Conservation (phyloP, 441 rosid species). For the Isatis lusitanica region DNA sequence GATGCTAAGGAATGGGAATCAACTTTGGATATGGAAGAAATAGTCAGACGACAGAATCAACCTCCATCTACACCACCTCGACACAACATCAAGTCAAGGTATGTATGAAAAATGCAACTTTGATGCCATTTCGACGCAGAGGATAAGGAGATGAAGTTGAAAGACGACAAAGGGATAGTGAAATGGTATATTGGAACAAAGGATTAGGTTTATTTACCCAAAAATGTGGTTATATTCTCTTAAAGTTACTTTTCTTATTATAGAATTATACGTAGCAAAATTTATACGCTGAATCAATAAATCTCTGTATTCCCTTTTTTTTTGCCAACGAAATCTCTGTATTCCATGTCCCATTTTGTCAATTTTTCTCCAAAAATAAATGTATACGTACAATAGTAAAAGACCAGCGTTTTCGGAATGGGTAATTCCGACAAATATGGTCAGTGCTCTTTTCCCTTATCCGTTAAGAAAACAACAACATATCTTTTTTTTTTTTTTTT, state of each 20-base stretch:
- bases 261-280: no score
- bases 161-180: neutral
- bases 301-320: no score
- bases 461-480: conserved; percentile 5
- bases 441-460: neutral
- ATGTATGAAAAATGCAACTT: neutral
- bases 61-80: neutral
- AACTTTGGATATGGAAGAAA: neutral
- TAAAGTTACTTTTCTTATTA: no score
- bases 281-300: neutral
- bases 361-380: no score
- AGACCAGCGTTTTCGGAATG: neutral
- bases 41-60: neutral
- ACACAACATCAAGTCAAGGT: neutral
- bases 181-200: no score
- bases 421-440: conserved; percentile 3
- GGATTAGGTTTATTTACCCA: no score
- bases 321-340: no score
- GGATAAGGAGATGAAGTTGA: no score
- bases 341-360: neutral
- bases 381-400: neutral
- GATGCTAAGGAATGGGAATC: neutral
- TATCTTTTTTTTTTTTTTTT: neutral
- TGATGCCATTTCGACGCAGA: neutral
- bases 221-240: no score